phyloP scores from a whole-genome alignment of 2,329 filamentous ascomycete species.

The Trichocomaceae sp. region DNA sequence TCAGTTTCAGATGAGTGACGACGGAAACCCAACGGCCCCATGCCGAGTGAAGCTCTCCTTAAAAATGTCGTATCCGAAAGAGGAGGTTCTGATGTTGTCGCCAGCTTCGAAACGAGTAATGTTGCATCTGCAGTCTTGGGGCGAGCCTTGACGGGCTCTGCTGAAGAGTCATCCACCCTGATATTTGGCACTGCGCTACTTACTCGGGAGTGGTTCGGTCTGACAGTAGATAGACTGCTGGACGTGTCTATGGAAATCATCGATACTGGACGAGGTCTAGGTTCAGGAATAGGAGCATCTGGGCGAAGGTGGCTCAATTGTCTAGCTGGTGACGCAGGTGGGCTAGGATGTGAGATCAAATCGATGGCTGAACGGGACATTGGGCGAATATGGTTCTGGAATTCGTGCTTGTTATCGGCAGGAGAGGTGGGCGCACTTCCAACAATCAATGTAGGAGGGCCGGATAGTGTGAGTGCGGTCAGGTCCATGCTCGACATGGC shows the following conservation, averaged over 20 bases:
- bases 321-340: conserved; percentile 28
- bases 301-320: conserved; percentile 14
- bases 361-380: conserved; percentile 30
- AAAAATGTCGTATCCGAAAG: conserved; percentile 9
- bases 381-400: conserved; percentile 26
- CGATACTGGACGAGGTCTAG: conserved; percentile 64
- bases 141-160: conserved; percentile 8
- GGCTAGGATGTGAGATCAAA: conserved; percentile 22
- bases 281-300: conserved; percentile 5
- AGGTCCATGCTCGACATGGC: conserved; percentile 82
- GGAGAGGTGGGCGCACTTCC: conserved; percentile 55
- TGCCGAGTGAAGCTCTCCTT: conserved; percentile 10
- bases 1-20: conserved; percentile 9
- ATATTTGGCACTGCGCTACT: conserved; percentile 47
- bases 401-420: conserved; percentile 31
- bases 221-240: conserved; percentile 63
- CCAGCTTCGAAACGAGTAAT: conserved; percentile 1
- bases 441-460: conserved; percentile 23
- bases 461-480: conserved; percentile 45
- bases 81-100: conserved; percentile 1
- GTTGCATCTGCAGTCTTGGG: conserved; percentile 39
- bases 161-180: conserved; percentile 1
- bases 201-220: conserved; percentile 64
- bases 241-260: conserved; percentile 78
- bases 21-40: conserved; percentile 5